Conservation (phyloP, 1,139 yeast species). For the Barnettozyma hawaiiensis region DNA sequence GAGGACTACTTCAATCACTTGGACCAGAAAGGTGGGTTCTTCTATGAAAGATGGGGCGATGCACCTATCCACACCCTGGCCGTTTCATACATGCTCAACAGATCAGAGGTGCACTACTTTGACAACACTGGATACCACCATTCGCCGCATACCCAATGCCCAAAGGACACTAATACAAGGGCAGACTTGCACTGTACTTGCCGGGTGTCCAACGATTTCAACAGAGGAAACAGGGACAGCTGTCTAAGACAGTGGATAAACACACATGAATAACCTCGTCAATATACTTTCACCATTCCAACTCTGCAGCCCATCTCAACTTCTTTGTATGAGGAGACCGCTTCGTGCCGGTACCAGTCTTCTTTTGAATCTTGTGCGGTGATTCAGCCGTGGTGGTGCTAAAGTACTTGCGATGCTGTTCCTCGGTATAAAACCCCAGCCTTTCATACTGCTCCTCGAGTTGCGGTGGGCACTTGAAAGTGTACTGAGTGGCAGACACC, state of each 20-base stretch:
- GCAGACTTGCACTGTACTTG: conserved; percentile 44
- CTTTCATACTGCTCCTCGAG: conserved; percentile 4
- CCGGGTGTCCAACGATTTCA: conserved; percentile 40
- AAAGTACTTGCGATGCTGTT: conserved; percentile 15
- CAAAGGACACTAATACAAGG: conserved; percentile 40
- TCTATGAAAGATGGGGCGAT: conserved; percentile 64
- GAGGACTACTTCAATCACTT: conserved; percentile 43
- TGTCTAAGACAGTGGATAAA: conserved; percentile 48
- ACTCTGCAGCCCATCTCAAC: conserved; percentile 44
- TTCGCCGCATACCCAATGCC: conserved; percentile 42
- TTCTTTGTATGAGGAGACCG: conserved; percentile 10
- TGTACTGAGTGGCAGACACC: conserved; percentile 17
- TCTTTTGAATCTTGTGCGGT: conserved; percentile 10
- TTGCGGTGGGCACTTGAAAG: neutral
- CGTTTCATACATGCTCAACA: conserved; percentile 43
- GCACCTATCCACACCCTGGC: conserved; percentile 61
- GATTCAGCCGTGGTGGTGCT: conserved; percentile 7
- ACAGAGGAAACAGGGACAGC: conserved; percentile 44
- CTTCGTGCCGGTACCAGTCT: conserved; percentile 1
- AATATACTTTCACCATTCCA: conserved; percentile 56
- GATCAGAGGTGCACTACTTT: conserved; percentile 46
- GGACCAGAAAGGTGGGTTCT: conserved; percentile 53
- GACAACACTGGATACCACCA: conserved; percentile 55
- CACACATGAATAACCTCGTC: too few species aligned
- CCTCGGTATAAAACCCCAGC: conserved; percentile 20